These are phyloP conservation scores for Nitzschia inconspicua DNA, from an alignment of 108 stramenopile genomes.

Conservation along the genomic window DNA sequence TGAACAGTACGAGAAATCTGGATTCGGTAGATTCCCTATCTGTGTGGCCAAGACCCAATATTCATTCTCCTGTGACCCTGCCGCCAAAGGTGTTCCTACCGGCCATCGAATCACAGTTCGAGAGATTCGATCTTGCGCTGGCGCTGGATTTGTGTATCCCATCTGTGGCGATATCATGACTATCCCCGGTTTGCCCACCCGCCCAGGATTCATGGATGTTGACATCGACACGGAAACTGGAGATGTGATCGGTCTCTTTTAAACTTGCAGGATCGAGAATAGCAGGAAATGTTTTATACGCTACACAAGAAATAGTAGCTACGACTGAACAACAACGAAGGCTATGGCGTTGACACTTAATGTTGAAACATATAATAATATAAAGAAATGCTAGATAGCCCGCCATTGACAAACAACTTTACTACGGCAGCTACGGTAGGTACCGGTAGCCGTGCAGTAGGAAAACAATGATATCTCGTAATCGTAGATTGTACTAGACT, in stretches of 20 bases:
- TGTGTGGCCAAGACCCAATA: constrained; percentile 99
- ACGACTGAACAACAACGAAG: too few species aligned
- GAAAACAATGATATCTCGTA: too few species aligned
- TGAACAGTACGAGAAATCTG: constrained; percentile 81
- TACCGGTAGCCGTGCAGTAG: too few species aligned
- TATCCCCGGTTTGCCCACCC: constrained; percentile 96
- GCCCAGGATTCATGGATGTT: constrained; percentile 99
- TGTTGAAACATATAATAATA: too few species aligned
- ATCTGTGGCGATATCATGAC: constrained; percentile 99
- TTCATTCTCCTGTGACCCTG: constrained; percentile 92
- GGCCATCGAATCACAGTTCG: constrained; percentile 89
- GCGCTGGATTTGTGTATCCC: constrained; percentile 96
- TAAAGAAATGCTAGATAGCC: too few species aligned
- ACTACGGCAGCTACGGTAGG: too few species aligned
- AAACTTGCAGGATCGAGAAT: too few species aligned
- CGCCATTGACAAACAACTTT: too few species aligned
- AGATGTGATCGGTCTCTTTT: constrained; percentile 95
- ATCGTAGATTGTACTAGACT: too few species aligned
- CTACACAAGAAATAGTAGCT: too few species aligned
- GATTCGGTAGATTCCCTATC: constrained; percentile 93
- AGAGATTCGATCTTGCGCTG: constrained; percentile 94
- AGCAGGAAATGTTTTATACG: too few species aligned
- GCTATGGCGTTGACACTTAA: too few species aligned
- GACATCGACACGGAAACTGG: constrained; percentile 94
- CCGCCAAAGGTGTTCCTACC: constrained; percentile 91